Base-by-base conservation (phyloP, 169 alveolate genomes). In the Plasmodium adleri region DNA sequence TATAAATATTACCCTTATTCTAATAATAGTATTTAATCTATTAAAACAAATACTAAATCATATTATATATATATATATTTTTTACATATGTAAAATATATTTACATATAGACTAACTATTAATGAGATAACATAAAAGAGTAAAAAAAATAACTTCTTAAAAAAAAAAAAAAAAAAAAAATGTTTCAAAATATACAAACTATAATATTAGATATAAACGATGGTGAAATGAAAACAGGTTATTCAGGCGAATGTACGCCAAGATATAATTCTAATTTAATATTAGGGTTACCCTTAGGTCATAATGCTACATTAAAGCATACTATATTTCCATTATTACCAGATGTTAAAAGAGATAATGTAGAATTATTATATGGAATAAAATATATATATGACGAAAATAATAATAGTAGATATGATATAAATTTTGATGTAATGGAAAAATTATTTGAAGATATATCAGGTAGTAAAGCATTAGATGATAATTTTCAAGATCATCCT, bases 291-390 rank as follows among this genome's bases (percentile, higher is more conserved):
- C 96, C 96, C 1, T 20, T 56, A 70, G 80, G 90, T 9, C 85
- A 86, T 45, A 75, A 88, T 56, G 96, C 91, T 22, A 85, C 91
- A 26, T 88, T 93, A 66, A 94, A 93, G 17, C 92, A 93, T 72
- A 89, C 96, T 7, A 85, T 93, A 39, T 93, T 92, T 75, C 96
- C 96, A 20, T 90, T 93, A 50, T 72, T 89, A 62, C 96, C 96
- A 52, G 75, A 92, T 56, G 91, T 88, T 43, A 93, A 93, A 67
- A 93, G 93, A 58, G 96, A 93, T 89, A 93, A 93, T 62, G 92
- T 91, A 43, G 68, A 88, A 15, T 92, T 94, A 3, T 59, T 93
- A 47, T 88, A 93, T 45, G 96, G 95, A 20, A 70, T 93, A 45
- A 88, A 91, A 20, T 93, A 93, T 52, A 71, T 72, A n/a, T 62